Conservation (phyloP, 73 alveolate species). For the Paramecium sonneborni region DNA sequence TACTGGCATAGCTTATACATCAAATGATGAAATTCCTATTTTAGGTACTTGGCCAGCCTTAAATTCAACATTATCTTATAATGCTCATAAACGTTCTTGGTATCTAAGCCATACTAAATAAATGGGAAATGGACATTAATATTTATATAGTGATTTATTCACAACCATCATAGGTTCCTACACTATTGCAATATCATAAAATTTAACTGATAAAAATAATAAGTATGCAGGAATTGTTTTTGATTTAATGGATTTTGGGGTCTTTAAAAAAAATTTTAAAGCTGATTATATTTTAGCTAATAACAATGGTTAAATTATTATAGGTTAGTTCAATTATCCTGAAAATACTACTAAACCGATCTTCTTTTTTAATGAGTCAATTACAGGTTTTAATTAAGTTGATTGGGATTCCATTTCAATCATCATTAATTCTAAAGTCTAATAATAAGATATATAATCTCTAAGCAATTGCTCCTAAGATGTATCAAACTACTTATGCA, state of each 20-base stretch:
- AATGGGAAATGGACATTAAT: conserved; percentile 3
- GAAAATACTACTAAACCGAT: neutral
- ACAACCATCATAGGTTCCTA: conserved; percentile 13
- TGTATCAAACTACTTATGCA: neutral
- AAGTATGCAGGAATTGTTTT: neutral
- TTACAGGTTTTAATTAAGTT: conserved; percentile 1
- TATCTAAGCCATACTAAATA: neutral
- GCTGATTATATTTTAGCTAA: neutral
- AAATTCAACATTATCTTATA: neutral
- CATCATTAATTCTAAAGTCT: neutral
- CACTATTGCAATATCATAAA: neutral
- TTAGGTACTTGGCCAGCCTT: conserved; percentile 55
- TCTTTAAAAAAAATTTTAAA: neutral
- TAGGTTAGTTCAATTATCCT: conserved; percentile 29
- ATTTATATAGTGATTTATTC: conserved; percentile 26
- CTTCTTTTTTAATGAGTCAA: neutral
- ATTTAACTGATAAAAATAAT: neutral
- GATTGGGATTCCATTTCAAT: neutral
- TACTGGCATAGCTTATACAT: conserved; percentile 8
- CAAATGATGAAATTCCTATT: neutral
- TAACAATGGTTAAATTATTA: neutral
- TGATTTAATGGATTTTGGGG: neutral
- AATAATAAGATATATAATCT: neutral
- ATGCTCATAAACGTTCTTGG: conserved; percentile 33
- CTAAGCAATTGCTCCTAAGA: neutral